phyloP scores from a whole-genome alignment of 495 filamentous ascomycete species.

The Daldinia loculata region DNA sequence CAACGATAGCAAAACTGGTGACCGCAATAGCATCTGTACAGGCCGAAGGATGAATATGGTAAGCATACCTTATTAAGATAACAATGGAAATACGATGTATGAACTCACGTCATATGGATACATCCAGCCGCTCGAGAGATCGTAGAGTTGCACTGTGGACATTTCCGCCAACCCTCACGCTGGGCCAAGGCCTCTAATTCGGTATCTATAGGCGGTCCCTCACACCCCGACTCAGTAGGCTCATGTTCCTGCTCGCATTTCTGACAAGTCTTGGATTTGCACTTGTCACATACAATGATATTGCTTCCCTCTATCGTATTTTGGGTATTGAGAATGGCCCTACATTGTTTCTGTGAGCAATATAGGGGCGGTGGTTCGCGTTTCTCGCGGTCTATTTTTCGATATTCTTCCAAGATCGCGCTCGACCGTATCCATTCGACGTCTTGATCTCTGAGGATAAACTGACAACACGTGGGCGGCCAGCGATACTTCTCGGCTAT shows the following conservation, averaged over 20 bases:
- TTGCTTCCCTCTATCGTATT: not conserved
- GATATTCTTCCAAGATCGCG: not conserved
- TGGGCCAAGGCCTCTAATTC: not conserved
- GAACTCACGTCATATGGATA: constrained; percentile 18
- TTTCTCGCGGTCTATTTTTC: not conserved
- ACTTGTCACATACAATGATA: constrained; percentile 12
- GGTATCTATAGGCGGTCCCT: not conserved
- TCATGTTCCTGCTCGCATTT: constrained; percentile 17
- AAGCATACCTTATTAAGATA: not conserved
- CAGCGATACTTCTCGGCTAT: not conserved
- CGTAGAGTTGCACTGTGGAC: constrained; percentile 8
- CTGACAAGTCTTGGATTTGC: constrained; percentile 11
- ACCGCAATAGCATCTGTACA: constrained; percentile 18
- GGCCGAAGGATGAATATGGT: not conserved
- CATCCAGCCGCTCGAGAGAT: constrained; percentile 4
- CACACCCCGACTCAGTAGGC: not conserved
- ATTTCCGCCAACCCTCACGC: constrained; percentile 1
- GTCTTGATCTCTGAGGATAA: not conserved
- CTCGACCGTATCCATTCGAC: not conserved
- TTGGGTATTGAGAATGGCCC: not conserved
- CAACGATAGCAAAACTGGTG: constrained; percentile 12
- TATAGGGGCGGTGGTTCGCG: not conserved
- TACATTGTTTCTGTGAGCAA: constrained; percentile 17
- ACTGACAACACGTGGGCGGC: constrained; percentile 12
- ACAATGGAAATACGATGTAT: not conserved